Evolutionary conservation across 2,329 filamentous ascomycete species (phyloP), one percentile per base, ranked within the genome.

Genomic region (Diaporthe citriasiana): DNA sequence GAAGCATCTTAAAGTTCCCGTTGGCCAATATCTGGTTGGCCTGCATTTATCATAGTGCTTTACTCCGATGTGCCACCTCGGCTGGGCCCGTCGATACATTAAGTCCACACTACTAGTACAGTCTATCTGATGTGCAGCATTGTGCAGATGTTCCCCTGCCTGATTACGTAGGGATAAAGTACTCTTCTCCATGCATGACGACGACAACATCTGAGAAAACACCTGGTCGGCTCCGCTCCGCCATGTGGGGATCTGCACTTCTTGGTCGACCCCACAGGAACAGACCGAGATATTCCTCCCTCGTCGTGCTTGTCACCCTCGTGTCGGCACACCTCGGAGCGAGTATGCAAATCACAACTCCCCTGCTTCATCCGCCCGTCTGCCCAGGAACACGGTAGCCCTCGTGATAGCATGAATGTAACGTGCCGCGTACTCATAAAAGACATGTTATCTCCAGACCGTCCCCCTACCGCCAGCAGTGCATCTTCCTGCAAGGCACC

Each of bases 301-400:
- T 51, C 42, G 42, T 19, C 45, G 0, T 35, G 42, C 60, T 22
- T 38, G 63, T 35, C 60, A 35, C 60, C 27, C 42, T 35, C 30
- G 15, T 53, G 47, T 68, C 63, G 63, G 63, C 63, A 68, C 63
- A 68, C 63, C 63, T 68, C 63, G 63, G 63, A 9, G 63, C 63
- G 63, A 68, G 63, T 40, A 68, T 68, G 63, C n/a, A 51, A 22
- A 22, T 68, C 47, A 68, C 47, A 40, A 40, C 47, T 33, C 47
- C 63, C 63, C 63, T 40, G 63, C 25, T 7, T n/a, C n/a, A n/a
- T n/a, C n/a, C 63, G 40, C n/a, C 42, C 27, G 19, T 22, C 45
- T 45, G 45, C 45, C 63, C 63, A 66, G 60, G 60, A 66, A 50
- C 63, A 51, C 33, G 47, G n/a, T 33, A 40, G 1, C 33, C 63